Percentiles rank a stretch among this genome's conserved stretches.
phyloP scores from a whole-genome alignment of 805 yeast species.

The Danielia oregonensis region DNA sequence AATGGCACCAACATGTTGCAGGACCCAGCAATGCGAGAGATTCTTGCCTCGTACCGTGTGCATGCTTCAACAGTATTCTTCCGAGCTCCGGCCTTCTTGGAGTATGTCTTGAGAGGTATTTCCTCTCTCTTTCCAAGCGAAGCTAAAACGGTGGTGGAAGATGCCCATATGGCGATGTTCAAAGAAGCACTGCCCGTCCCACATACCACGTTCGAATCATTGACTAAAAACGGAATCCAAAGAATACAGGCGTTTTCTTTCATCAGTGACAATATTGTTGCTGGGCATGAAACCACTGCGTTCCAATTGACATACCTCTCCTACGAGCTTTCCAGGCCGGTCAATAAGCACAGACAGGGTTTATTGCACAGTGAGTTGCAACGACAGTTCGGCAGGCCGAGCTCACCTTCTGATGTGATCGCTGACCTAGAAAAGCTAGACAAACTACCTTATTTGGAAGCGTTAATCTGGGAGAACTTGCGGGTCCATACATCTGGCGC shows the following conservation, averaged over 20 bases:
- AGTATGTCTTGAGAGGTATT: neutral
- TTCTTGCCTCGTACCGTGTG: neutral
- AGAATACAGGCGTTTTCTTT: neutral
- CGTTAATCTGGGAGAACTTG: neutral
- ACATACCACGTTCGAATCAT: neutral
- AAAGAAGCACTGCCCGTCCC: neutral
- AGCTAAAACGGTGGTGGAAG: neutral
- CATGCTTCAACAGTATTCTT: too few relatives aligned
- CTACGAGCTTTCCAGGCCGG: conserved; percentile 1
- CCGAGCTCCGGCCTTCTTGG: too few relatives aligned
- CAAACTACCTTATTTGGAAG: neutral
- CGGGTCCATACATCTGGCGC: neutral
- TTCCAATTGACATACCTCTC: neutral
- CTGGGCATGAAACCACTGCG: conserved; percentile 4
- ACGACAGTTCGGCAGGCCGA: neutral
- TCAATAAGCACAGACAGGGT: neutral
- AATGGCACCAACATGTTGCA: conserved; percentile 38
- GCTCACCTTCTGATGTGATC: neutral
- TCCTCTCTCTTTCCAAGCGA: neutral
- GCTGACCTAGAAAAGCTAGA: neutral
- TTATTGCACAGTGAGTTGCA: neutral
- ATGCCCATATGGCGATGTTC: neutral
- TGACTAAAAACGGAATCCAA: neutral
- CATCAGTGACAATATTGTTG: neutral
- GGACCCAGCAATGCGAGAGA: neutral